A percentile compares a stretch with the other conserved stretches of the same genome.
phyloP scores from a whole-genome alignment of 2,329 filamentous ascomycete species.

The Pseudophaeomoniella oleicola region DNA sequence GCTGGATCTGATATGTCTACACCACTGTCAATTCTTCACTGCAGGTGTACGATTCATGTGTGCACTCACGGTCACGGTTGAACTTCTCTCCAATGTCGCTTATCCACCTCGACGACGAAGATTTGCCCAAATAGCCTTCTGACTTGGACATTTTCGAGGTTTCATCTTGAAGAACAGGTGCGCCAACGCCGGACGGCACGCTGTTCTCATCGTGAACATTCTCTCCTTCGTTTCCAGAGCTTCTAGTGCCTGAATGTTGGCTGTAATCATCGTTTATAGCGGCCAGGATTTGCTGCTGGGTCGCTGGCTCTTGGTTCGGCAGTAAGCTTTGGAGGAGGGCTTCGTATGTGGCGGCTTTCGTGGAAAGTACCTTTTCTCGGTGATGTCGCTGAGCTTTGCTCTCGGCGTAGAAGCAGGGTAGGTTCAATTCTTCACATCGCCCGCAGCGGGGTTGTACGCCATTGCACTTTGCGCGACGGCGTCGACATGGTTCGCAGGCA shows the following conservation, averaged over 20 bases:
- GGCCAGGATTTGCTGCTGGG: background rate
- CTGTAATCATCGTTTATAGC: background rate
- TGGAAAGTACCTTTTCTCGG: constrained; percentile 2
- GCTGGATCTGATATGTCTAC: constrained; percentile 2
- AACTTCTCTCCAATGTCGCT: background rate
- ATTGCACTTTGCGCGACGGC: constrained; percentile 7
- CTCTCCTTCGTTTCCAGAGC: background rate
- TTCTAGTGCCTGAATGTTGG: background rate
- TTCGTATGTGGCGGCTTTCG: background rate
- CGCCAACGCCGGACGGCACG: background rate
- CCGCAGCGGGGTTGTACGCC: constrained; percentile 18
- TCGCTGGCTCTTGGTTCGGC: background rate
- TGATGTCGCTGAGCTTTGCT: constrained; percentile 1
- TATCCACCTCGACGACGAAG: background rate
- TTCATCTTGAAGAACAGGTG: background rate
- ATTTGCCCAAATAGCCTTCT: background rate
- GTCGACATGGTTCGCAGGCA: background rate
- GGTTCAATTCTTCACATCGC: constrained; percentile 16
- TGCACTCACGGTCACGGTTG: background rate
- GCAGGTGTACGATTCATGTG: too few species aligned
- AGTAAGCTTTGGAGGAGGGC: background rate
- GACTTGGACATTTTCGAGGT: background rate
- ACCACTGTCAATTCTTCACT: too few species aligned
- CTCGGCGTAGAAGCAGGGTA: constrained; percentile 18
- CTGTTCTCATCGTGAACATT: background rate